Base-by-base conservation (phyloP, 352 stramenopile genomes). In the Pythium brassicae region DNA sequence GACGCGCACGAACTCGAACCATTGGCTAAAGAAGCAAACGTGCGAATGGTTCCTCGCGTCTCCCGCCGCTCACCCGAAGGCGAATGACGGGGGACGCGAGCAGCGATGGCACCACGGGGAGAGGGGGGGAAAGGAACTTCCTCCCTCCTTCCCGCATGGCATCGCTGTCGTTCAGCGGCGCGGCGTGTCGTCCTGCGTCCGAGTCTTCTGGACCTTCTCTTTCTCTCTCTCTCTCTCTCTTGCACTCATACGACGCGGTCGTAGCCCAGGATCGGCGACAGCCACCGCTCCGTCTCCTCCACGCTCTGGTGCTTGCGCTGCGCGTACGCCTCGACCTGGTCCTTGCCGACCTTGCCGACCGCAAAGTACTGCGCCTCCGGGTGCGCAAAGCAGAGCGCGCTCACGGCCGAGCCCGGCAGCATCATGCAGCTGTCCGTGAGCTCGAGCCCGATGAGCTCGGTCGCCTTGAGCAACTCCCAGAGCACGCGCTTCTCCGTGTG, bases 401-500 rank as follows among this genome's bases (percentile, higher is more conserved):
- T 98, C 29, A 99, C 94, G 11, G 78, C 73, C 17, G 92, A 94
- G 2, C 95, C 95, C 17, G 96, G 96, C 53, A 98, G 94, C 96
- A 99, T 99, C 65, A 95, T 97, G 44, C 97, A 86, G 53, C 84
- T 97, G 54, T 98, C 95, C 27, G 87, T 98, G 17, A 99, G 71
- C 59, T 78, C 69, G 44, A 99, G 94, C 6, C 93, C 92, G 29
- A 93, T 87, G 42, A 96, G 69, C 61, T 98, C 91, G 55, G 97
- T 78, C 5, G 93, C 95, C 63, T 98, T 93, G 35, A 99, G 84
- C 20, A 97, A 53, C 50, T 98, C 81, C 95, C 96, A 99, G 78
- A 99, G 92, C 37, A 86, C 96, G 19, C 70, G 74, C 78, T 99
- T 99, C 67, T 99, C 96, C 19, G 96, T 99, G 76, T 99, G 96